Conservation (phyloP, 2,329 filamentous ascomycete species). For the Rugonectria rugulosa region DNA sequence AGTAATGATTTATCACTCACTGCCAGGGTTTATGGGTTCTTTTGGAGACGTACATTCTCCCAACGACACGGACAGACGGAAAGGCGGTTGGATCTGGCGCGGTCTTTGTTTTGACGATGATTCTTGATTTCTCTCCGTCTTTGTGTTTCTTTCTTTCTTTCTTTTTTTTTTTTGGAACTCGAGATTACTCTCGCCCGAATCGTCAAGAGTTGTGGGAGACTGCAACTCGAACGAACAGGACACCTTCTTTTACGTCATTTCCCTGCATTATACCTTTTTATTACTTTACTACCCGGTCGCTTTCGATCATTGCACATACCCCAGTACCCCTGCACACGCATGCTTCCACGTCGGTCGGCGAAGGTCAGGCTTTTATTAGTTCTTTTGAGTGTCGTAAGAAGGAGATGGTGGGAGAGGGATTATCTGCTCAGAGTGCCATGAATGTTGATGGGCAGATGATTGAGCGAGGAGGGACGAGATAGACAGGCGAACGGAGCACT, state of each 20-base stretch:
- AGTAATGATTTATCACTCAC: conserved; percentile 35
- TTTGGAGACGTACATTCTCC: conserved; percentile 26
- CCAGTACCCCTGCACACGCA: conserved; percentile 18
- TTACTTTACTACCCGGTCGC: conserved; percentile 17
- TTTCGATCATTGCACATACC: conserved; percentile 35
- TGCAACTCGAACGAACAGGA: conserved; percentile 11
- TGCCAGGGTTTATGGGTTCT: conserved; percentile 18
- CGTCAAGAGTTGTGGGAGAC: conserved; percentile 1
- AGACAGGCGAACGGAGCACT: conserved; percentile 27
- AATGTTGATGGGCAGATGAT: neutral
- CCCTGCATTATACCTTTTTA: conserved; percentile 19
- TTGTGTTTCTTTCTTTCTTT: conserved; percentile 27
- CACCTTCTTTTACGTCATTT: conserved; percentile 4
- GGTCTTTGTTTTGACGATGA: conserved; percentile 33
- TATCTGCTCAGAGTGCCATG: neutral
- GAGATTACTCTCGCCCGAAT: conserved; percentile 18
- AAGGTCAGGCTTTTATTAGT: conserved; percentile 17
- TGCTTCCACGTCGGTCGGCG: conserved; percentile 21
- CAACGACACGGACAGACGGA: conserved; percentile 34
- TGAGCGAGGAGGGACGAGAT: conserved; percentile 8
- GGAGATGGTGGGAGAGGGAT: conserved; percentile 19
- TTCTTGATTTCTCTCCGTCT: conserved; percentile 23
- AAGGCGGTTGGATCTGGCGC: conserved; percentile 39
- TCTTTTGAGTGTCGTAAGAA: conserved; percentile 23
- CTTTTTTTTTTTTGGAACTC: conserved; percentile 18